Conservation (phyloP, 108 stramenopile species). For the Cyclotella baltica region DNA sequence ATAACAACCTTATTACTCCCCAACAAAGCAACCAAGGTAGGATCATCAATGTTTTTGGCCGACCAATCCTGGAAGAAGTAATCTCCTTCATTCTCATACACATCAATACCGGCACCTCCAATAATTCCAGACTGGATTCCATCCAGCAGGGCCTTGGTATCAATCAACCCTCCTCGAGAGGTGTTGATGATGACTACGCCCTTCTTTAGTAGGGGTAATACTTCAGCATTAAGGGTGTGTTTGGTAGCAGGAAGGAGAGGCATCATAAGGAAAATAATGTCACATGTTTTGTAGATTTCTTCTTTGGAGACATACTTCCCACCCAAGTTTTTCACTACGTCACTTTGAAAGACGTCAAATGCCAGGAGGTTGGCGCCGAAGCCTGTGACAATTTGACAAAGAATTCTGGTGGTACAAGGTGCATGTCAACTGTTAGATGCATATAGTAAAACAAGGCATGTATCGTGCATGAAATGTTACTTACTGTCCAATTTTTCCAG, state of each 20-base stretch:
- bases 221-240: slow-evolving; percentile 64
- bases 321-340: slow-evolving; percentile 68
- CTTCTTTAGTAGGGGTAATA: slow-evolving; percentile 62
- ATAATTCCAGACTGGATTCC: slow-evolving; percentile 70
- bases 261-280: slow-evolving; percentile 81
- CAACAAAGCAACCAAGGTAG: slow-evolving; percentile 55
- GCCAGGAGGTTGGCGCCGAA: slow-evolving; percentile 68
- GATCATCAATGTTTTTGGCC: slow-evolving; percentile 60
- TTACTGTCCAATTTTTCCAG: slow-evolving; percentile 76
- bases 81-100: slow-evolving; percentile 79
- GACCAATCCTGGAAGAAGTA: slow-evolving; percentile 88
- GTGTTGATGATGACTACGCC: slow-evolving; percentile 79
- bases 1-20: slow-evolving; percentile 68
- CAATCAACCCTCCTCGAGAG: slow-evolving; percentile 79
- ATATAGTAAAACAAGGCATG: neutral
- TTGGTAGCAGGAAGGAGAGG: slow-evolving; percentile 68
- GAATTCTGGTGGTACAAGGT: slow-evolving; percentile 24
- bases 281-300: slow-evolving; percentile 69
- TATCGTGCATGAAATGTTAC: neutral
- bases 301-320: slow-evolving; percentile 81
- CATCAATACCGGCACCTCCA: slow-evolving; percentile 72
- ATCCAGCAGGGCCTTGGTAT: slow-evolving; percentile 67
- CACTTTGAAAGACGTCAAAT: slow-evolving; percentile 73
- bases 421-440: neutral
- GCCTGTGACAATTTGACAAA: slow-evolving; percentile 76